Conservation (phyloP, 306 rosid genomes). For the Canavalia gladiata region DNA sequence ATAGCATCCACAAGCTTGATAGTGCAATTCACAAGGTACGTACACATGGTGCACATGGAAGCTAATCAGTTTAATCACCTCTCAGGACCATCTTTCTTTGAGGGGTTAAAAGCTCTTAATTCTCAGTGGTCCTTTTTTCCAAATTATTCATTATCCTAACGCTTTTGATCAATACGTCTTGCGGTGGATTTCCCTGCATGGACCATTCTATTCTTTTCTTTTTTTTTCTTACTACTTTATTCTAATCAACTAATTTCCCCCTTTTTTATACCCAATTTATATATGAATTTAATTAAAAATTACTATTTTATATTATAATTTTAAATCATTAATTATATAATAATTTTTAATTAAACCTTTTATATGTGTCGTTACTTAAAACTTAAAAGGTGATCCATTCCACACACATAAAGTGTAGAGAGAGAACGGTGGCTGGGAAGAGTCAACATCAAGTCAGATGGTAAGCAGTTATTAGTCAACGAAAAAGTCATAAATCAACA, state of each 20-base stretch:
- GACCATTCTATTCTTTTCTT: constrained; percentile 44
- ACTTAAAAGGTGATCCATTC: too few species aligned
- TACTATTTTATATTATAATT: too few species aligned
- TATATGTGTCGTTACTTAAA: too few species aligned
- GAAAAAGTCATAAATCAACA: constrained; percentile 46
- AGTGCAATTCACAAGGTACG: constrained; percentile 48
- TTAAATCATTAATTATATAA: too few species aligned
- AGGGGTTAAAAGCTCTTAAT: constrained; percentile 51
- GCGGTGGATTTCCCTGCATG: constrained; percentile 35
- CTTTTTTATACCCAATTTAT: neutral
- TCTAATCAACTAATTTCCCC: neutral
- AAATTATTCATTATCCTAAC: constrained; percentile 59
- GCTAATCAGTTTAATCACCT: constrained; percentile 44
- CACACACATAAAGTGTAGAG: neutral
- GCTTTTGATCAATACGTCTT: constrained; percentile 51
- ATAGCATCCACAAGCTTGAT: constrained; percentile 53
- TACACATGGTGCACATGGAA: constrained; percentile 58
- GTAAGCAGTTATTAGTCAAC: constrained; percentile 48
- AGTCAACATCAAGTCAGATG: constrained; percentile 55
- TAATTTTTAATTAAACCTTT: too few species aligned
- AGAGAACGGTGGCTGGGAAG: constrained; percentile 40
- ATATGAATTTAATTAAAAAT: too few species aligned
- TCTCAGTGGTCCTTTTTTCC: constrained; percentile 66
- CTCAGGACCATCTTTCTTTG: constrained; percentile 53
- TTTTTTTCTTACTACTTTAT: neutral